Evolutionary conservation across 257 asterid genomes (phyloP).

Genomic region (Prunella vulgaris): DNA sequence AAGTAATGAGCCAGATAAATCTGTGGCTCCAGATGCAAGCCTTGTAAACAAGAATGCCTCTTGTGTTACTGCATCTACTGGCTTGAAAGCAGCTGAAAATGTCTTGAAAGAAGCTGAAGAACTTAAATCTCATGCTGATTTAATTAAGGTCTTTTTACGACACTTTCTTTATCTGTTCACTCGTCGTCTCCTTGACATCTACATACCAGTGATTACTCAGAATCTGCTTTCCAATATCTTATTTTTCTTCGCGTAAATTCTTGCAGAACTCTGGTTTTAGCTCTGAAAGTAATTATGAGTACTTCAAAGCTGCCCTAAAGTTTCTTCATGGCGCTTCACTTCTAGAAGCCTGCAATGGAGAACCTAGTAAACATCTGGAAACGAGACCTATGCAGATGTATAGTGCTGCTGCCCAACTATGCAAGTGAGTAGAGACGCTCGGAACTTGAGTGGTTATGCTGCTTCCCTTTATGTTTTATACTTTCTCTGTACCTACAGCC

Average conservation of each 20-base stretch:
- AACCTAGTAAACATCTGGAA: slow-evolving; percentile 48
- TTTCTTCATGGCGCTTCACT: slow-evolving; percentile 86
- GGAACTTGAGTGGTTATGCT: slow-evolving; percentile 11
- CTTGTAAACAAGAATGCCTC: slow-evolving; percentile 35
- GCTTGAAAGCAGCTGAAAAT: slow-evolving; percentile 61
- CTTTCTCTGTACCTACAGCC: neutral
- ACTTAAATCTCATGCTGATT: slow-evolving; percentile 64
- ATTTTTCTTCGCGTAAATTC: slow-evolving; percentile 12
- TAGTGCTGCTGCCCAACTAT: slow-evolving; percentile 64
- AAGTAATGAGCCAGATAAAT: slow-evolving; percentile 32
- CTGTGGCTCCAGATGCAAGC: slow-evolving; percentile 25
- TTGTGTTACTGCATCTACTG: slow-evolving; percentile 33
- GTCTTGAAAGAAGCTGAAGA: slow-evolving; percentile 74
- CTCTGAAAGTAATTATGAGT: slow-evolving; percentile 65
- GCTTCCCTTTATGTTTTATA: slow-evolving; percentile 1
- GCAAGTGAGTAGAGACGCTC: slow-evolving; percentile 54
- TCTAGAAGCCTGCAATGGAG: slow-evolving; percentile 55
- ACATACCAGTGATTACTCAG: slow-evolving; percentile 9
- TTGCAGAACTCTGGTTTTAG: slow-evolving; percentile 72
- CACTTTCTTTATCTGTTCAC: slow-evolving; percentile 17
- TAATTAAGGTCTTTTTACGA: slow-evolving; percentile 56
- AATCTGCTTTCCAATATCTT: slow-evolving; percentile 15
- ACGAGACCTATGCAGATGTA: slow-evolving; percentile 61
- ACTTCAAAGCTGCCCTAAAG: slow-evolving; percentile 77
- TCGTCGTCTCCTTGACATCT: neutral